Evolutionary conservation across 768 basidiomycete genomes (phyloP), one percentile per base, ranked within the genome.

Genomic region (Pluteus cervinus): DNA sequence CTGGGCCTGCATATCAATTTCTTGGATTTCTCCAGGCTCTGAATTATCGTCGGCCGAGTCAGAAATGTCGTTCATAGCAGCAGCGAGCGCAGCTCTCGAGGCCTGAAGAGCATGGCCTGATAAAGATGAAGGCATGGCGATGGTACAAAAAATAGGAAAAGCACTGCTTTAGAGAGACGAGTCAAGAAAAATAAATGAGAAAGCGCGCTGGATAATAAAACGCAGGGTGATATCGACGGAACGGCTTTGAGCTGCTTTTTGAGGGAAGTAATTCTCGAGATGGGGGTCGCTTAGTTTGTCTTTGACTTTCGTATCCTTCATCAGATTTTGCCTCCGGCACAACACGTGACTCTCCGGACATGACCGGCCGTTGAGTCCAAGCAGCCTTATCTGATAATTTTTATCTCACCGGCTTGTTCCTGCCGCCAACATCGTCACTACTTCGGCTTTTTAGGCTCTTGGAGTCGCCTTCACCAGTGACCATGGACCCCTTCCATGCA

Each of bases 21-120:
- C 91, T 60, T 86, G 85, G 33, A 87, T 81, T 66, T 92, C 87
- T 41, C 87, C 89, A 8, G 80, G 79, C 57, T 92, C 89, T 12
- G 65, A 62, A 14, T 63, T 68, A 22, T 58, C 59, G 29, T 48
- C 31, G 55, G 53, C 48, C 48, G 50, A 32, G 47, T 43, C 49
- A 44, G 63, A 61, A 49, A 76, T 70, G 40, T 85, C 83, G 29
- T 77, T 66, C 23, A 88, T 57, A 9, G 87, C 87, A 39, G 83
- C 75, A 33, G 71, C 67, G 60, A 90, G 76, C 45, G 87, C 87
- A 52, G 80, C 79, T 64, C 79, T 80, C 57, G 81, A 78, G 30
- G 87, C 85, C 49, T 84, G 79, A n/a, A 84, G 69, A 33, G 83
- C 84, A 20, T 75, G 64, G 20, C 66, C 69, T 38, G 83, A 65